These are phyloP conservation scores for Calophaca sinica DNA, from an alignment of 306 rosid species.

Conservation along the genomic window DNA sequence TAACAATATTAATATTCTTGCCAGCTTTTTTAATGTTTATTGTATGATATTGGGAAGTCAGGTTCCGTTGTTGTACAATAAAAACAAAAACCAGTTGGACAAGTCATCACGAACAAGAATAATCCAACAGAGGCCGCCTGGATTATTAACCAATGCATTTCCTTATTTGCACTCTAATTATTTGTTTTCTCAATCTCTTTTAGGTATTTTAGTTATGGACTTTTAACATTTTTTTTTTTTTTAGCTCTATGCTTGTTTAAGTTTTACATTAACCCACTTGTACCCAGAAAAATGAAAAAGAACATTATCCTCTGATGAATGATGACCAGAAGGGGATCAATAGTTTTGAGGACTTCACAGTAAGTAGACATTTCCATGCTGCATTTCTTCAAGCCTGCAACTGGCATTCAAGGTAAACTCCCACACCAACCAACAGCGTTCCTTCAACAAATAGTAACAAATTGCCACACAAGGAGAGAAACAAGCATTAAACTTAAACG, in stretches of 20 bases:
- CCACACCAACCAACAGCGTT: neutral
- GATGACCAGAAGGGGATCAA: neutral
- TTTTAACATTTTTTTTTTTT: neutral
- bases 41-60: slow-evolving; percentile 5
- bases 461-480: neutral
- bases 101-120: slow-evolving; percentile 24
- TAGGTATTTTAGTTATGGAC: neutral
- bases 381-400: slow-evolving; percentile 8
- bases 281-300: neutral
- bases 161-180: neutral
- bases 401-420: neutral
- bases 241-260: neutral
- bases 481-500: no score
- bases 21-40: slow-evolving; percentile 24
- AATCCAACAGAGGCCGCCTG: slow-evolving; percentile 35
- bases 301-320: neutral
- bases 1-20: neutral
- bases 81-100: slow-evolving; percentile 13
- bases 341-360: slow-evolving; percentile 6
- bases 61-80: slow-evolving; percentile 15
- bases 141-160: slow-evolving; percentile 16
- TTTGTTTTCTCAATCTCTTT: neutral
- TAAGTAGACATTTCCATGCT: neutral
- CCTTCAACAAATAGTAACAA: slow-evolving; percentile 13
- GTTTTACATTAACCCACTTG: neutral